Conservation (phyloP, 331 rosid genomes). For the Pyracantha coccinea region DNA sequence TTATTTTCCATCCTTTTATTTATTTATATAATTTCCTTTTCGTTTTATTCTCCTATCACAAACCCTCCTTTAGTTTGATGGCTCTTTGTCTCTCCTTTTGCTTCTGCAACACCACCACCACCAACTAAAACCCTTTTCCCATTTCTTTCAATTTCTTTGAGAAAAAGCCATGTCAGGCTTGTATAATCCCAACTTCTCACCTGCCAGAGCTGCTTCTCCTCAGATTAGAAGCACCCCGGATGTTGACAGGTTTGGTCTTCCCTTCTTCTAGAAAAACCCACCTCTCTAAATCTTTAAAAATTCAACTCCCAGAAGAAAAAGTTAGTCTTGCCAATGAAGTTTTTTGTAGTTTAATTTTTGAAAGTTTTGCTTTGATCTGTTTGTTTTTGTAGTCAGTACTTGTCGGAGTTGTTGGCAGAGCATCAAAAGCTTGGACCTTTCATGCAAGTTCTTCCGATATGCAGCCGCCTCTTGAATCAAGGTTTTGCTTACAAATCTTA, state of each 20-base stretch:
- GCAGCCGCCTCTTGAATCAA: slow-evolving; percentile 87
- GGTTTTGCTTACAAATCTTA: slow-evolving; percentile 32
- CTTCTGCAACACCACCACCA: slow-evolving; percentile 35
- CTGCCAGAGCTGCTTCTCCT: slow-evolving; percentile 94
- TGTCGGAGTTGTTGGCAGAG: slow-evolving; percentile 82
- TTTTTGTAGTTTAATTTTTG: slow-evolving; percentile 11
- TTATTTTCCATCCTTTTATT: slow-evolving; percentile 1
- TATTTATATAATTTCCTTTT: not conserved
- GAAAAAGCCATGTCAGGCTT: slow-evolving; percentile 75
- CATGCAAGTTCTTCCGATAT: slow-evolving; percentile 81
- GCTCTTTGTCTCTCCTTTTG: slow-evolving; percentile 47
- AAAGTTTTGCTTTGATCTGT: slow-evolving; percentile 34
- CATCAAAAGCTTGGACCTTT: slow-evolving; percentile 95
- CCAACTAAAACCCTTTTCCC: slow-evolving; percentile 44
- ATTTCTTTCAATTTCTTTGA: slow-evolving; percentile 28
- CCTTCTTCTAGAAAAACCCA: not conserved
- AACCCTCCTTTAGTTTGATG: slow-evolving; percentile 38
- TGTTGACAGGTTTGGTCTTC: slow-evolving; percentile 58
- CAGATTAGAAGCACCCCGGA: slow-evolving; percentile 82
- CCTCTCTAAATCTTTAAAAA: not conserved
- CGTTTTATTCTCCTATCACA: slow-evolving; percentile 26
- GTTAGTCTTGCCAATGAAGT: slow-evolving; percentile 8
- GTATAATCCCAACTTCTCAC: slow-evolving; percentile 91
- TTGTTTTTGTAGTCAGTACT: slow-evolving; percentile 65
- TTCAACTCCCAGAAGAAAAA: slow-evolving; percentile 3